phyloP scores from a whole-genome alignment of 768 basidiomycete species.

The Tephrocybe sp. region DNA sequence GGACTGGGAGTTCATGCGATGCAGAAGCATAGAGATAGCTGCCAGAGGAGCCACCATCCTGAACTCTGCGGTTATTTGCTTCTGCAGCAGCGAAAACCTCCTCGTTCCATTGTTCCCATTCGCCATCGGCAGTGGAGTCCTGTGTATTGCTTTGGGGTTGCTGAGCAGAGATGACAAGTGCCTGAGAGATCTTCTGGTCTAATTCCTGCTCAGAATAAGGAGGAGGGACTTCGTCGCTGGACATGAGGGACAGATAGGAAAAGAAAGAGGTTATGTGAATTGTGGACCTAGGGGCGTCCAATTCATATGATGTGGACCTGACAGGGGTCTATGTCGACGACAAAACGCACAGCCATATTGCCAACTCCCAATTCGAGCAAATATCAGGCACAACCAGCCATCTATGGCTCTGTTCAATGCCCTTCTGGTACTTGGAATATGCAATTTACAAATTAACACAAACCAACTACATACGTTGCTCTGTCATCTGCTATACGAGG shows the following conservation, averaged over 20 bases:
- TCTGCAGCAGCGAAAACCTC: slow-evolving; percentile 31
- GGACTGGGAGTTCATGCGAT: slow-evolving; percentile 11
- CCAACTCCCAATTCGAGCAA: not conserved
- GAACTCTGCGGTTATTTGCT: slow-evolving; percentile 4
- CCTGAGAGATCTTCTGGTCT: slow-evolving; percentile 50
- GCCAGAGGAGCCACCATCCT: slow-evolving; percentile 8
- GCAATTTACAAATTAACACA: not conserved
- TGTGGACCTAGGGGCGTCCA: too few relatives aligned
- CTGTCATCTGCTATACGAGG: not conserved
- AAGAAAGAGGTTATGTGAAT: too few relatives aligned
- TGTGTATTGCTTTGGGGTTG: slow-evolving; percentile 17
- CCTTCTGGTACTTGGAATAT: too few relatives aligned
- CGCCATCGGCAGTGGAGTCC: slow-evolving; percentile 30
- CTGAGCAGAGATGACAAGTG: slow-evolving; percentile 35
- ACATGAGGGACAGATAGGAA: not conserved
- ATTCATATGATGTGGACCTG: not conserved
- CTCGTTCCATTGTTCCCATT: slow-evolving; percentile 53
- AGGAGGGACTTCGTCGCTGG: slow-evolving; percentile 32
- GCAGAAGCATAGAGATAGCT: not conserved
- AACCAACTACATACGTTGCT: not conserved
- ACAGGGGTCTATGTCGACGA: too few relatives aligned
- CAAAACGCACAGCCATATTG: not conserved
- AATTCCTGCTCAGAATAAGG: slow-evolving; percentile 49
- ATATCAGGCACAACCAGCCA: not conserved
- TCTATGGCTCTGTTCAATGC: too few relatives aligned